phyloP scores from a whole-genome alignment of 177 flowering plant species.

The Tripterygium wilfordii region DNA sequence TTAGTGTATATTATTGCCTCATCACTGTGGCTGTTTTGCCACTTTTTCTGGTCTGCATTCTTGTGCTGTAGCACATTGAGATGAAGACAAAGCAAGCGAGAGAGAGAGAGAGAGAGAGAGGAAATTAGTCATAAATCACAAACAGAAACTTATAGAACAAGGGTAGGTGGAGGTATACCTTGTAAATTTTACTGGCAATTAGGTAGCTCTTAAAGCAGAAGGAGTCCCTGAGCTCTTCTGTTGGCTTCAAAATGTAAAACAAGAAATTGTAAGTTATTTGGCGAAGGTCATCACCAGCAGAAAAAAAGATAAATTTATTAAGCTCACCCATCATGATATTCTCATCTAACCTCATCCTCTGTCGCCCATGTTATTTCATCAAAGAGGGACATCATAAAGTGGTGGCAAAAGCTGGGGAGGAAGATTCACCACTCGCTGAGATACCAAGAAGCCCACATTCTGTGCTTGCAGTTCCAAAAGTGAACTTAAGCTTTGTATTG shows the following conservation, averaged over 20 bases:
- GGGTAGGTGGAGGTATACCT: slow-evolving; percentile 33
- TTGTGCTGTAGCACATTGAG: slow-evolving; percentile 30
- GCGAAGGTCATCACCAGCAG: not conserved
- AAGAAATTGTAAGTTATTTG: not conserved
- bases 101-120: not conserved
- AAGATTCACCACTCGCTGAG: slow-evolving; percentile 23
- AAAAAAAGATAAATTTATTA: slow-evolving; percentile 2
- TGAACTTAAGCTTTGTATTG: slow-evolving; percentile 24
- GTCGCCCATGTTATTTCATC: slow-evolving; percentile 83
- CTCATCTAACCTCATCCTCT: slow-evolving; percentile 79
- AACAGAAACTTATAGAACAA: not conserved
- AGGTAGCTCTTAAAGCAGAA: slow-evolving; percentile 63
- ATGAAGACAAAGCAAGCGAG: not conserved
- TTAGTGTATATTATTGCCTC: slow-evolving; percentile 55
- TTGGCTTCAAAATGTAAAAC: slow-evolving; percentile 48
- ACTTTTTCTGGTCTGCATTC: slow-evolving; percentile 28
- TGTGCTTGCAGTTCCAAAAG: slow-evolving; percentile 53
- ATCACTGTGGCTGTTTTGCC: slow-evolving; percentile 16
- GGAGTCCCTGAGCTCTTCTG: slow-evolving; percentile 59
- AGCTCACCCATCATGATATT: slow-evolving; percentile 7
- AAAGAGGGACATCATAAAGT: slow-evolving; percentile 78
- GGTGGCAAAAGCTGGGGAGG: slow-evolving; percentile 88
- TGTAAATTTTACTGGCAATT: slow-evolving; percentile 54
- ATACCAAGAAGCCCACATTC: slow-evolving; percentile 70
- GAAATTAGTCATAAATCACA: not conserved